Evolutionary conservation across 768 basidiomycete species (phyloP), one percentile per base, ranked within the genome.

Genomic region (Tulasnella sp.): DNA sequence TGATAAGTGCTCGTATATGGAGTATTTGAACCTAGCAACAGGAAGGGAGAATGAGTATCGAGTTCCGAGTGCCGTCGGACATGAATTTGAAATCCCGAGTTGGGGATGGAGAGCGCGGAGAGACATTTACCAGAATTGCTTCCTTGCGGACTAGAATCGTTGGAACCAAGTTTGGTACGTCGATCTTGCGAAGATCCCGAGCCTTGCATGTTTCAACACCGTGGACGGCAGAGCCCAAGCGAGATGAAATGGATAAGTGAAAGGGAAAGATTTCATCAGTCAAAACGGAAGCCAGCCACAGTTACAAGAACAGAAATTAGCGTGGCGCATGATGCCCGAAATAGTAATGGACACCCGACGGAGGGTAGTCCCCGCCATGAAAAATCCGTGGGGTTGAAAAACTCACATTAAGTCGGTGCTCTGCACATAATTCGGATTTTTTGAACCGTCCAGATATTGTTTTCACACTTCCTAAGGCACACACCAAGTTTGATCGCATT

Each of bases 141-240:
- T 88, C 81, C 60, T 80, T 83, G 57, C 93, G 75, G 46, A 84
- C 77, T 51, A 98, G 76, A 60, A 98, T 92, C 35, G 91, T 91
- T 34, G 92, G 91, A 15, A 98, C 84, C 51, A 93, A 78, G 65
- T 92, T 95, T 31, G 92, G 90, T 58, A 91, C 76, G 68, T 98
- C 93, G 58, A 98, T 86, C 71, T 96, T 95, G 48, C 93, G 82
- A 20, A 98, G 72, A 70, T 98, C 93, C 72, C 93, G 83, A 58
- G 90, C 83, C 86, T 91, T 59, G 24, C 12, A 47, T 28, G 37
- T 3, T 5, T 22, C n/a, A n/a, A n/a, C n/a, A n/a, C n/a, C n/a
- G n/a, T n/a, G n/a, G n/a, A n/a, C n/a, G n/a, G n/a, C n/a, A n/a
- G n/a, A n/a, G n/a, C n/a, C n/a, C n/a, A n/a, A n/a, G n/a, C n/a